Conservation (phyloP, 495 filamentous ascomycete species). For the Thermothielavioides terrestris region DNA sequence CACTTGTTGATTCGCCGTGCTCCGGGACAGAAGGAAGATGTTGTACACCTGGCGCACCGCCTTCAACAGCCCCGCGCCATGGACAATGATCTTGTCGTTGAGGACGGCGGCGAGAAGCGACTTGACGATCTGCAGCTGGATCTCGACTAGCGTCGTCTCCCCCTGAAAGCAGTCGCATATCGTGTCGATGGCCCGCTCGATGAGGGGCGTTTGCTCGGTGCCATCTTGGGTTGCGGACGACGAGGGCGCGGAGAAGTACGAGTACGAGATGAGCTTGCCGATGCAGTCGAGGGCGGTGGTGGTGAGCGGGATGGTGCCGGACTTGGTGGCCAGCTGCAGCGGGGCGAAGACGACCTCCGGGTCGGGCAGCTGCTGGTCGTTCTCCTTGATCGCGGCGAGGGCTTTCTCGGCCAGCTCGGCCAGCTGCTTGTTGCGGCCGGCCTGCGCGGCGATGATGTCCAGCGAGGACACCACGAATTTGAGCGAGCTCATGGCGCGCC, state of each 20-base stretch:
- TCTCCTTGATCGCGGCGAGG: conserved; percentile 69
- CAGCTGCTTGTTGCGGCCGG: conserved; percentile 68
- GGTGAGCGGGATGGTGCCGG: conserved; percentile 70
- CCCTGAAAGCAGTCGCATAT: conserved; percentile 99
- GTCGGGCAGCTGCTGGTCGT: conserved; percentile 60
- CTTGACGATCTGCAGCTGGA: conserved; percentile 97
- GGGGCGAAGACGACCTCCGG: conserved; percentile 89
- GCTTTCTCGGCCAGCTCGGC: conserved; percentile 73
- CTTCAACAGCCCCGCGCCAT: conserved; percentile 92
- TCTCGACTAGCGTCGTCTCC: conserved; percentile 78
- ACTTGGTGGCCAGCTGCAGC: conserved; percentile 76
- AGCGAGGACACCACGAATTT: conserved; percentile 90
- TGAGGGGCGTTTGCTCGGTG: conserved; percentile 52
- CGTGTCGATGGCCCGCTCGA: conserved; percentile 96
- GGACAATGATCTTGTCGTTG: conserved; percentile 97
- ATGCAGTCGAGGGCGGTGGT: conserved; percentile 95
- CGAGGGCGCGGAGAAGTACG: conserved; percentile 81
- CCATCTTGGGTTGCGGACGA: conserved; percentile 39
- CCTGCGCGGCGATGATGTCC: conserved; percentile 83
- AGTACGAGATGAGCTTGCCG: conserved; percentile 96
- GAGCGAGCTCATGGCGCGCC: conserved; percentile 73
- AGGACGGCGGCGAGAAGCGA: conserved; percentile 89
- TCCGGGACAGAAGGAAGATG: conserved; percentile 91
- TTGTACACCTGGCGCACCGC: conserved; percentile 99
- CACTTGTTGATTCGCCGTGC: conserved; percentile 84